Base-by-base conservation (phyloP, 1,139 yeast species). In the Yamadazyma atlantica region DNA sequence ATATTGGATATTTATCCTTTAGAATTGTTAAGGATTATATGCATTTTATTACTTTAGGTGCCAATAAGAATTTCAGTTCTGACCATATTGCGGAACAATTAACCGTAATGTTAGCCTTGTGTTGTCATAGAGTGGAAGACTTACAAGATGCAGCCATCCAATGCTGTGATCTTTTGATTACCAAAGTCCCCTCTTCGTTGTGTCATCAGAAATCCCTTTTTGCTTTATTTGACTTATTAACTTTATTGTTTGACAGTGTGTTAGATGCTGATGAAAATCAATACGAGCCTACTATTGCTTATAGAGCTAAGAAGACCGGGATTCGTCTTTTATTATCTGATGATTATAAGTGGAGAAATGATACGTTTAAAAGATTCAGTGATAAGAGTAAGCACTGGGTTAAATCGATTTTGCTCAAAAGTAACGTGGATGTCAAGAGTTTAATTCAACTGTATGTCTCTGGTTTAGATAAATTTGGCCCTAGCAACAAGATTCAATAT, bases 121-220 rank as follows among this genome's bases (percentile, higher is more conserved):
- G 96, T 52, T 86, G 96, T 49, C 92, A 88, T 57, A 76, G 96
- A 46, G 76, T 86, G 37, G 74, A 69, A 38, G 80, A 81, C 31
- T 71, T 92, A 33, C 97, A 92, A 53, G 82, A 78, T 48, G 81
- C 87, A 8, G 96, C 98, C 0, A 73, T 86, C 44, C 82, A 78
- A 49, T 82, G 92, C 53, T 83, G 95, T 42, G 89, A 88, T 46
- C 54, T 77, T 28, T 68, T 94, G 39, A 75, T 92, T 41, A 66
- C 61, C 33, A 73, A 71, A 33, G 65, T 87, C n/a, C 97, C 98
- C 0, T 82, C 95, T 0, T 70, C 94, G 1, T 69, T 94, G 35
- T 87, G 96, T 54, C 85, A 84, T 47, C 80, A 77, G 34, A 69
- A 69, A 34, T 80, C 95, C 49, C 69, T 90, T 43, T 90, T 79